These are phyloP conservation scores for Toxicodendron radicans DNA, from an alignment of 345 rosid species.

Conservation along the genomic window DNA sequence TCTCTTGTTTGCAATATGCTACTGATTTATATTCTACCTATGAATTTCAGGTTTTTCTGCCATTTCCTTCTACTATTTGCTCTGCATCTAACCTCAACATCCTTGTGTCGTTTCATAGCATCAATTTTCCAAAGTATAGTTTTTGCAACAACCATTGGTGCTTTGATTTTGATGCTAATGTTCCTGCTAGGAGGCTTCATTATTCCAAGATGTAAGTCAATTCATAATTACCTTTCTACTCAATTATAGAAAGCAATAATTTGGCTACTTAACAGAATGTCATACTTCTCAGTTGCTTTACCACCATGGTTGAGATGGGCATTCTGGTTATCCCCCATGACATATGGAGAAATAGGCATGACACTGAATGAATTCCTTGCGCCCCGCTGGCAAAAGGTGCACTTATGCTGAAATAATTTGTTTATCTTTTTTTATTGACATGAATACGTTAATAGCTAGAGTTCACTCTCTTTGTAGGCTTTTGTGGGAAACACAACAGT, in stretches of 20 bases:
- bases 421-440: neutral
- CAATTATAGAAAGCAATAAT: neutral
- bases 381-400: conserved; percentile 57
- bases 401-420: conserved; percentile 5
- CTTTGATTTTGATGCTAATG: conserved; percentile 35
- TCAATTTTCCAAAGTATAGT: conserved; percentile 44
- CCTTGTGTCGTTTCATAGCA: conserved; percentile 51
- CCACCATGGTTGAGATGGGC: conserved; percentile 71
- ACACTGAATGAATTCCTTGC: conserved; percentile 55
- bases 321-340: conserved; percentile 62
- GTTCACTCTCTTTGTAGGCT: conserved; percentile 7
- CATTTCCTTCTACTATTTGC: conserved; percentile 55
- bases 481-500: conserved; percentile 23
- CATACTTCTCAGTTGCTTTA: conserved; percentile 31
- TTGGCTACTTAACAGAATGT: neutral
- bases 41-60: conserved; percentile 48
- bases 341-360: conserved; percentile 55
- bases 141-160: conserved; percentile 46
- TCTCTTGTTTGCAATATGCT: neutral
- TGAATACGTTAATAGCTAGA: neutral
- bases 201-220: conserved; percentile 39
- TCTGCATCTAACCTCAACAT: conserved; percentile 49
- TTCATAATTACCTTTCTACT: neutral
- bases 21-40: neutral
- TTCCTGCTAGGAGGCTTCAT: conserved; percentile 62